Evolutionary conservation across 495 filamentous ascomycete species (phyloP).

Genomic region (Penicillium argentinense): DNA sequence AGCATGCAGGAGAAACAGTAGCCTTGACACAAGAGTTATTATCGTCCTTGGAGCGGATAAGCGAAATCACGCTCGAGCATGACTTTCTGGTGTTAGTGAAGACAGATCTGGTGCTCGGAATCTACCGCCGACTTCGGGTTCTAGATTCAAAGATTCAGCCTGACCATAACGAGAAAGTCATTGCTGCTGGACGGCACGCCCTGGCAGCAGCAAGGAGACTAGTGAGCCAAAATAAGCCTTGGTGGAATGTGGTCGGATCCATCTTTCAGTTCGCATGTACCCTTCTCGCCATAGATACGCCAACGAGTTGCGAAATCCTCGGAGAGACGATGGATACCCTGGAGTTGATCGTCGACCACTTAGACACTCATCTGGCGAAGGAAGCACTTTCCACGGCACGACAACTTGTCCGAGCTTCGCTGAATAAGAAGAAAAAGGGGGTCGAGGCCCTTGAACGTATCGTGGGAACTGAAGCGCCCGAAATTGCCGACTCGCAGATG

Average conservation of each 20-base stretch:
- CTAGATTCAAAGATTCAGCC: constrained; percentile 22
- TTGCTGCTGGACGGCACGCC: constrained; percentile 13
- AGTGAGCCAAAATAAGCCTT: constrained; percentile 26
- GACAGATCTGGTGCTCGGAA: constrained; percentile 39
- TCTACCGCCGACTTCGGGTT: constrained; percentile 39
- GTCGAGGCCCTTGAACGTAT: constrained; percentile 17
- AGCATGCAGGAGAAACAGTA: constrained; percentile 1
- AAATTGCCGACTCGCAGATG: not conserved
- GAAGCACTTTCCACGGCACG: constrained; percentile 42
- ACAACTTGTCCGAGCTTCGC: constrained; percentile 25
- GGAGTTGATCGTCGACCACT: constrained; percentile 26
- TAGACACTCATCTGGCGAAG: constrained; percentile 34
- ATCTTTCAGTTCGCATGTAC: constrained; percentile 46
- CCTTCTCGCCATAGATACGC: constrained; percentile 40
- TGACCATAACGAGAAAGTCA: constrained; percentile 18
- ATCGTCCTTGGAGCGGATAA: constrained; percentile 8
- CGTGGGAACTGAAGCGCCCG: constrained; percentile 6
- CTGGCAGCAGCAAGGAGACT: constrained; percentile 30
- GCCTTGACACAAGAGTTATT: constrained; percentile 18
- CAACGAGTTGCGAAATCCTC: constrained; percentile 30
- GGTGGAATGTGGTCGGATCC: constrained; percentile 43
- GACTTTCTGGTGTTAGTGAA: constrained; percentile 31
- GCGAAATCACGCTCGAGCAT: constrained; percentile 11
- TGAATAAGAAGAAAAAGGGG: constrained; percentile 25
- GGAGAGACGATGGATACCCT: constrained; percentile 37